These are phyloP conservation scores for Hirschioporus abietinus DNA, from an alignment of 768 basidiomycete species.

Conservation along the genomic window DNA sequence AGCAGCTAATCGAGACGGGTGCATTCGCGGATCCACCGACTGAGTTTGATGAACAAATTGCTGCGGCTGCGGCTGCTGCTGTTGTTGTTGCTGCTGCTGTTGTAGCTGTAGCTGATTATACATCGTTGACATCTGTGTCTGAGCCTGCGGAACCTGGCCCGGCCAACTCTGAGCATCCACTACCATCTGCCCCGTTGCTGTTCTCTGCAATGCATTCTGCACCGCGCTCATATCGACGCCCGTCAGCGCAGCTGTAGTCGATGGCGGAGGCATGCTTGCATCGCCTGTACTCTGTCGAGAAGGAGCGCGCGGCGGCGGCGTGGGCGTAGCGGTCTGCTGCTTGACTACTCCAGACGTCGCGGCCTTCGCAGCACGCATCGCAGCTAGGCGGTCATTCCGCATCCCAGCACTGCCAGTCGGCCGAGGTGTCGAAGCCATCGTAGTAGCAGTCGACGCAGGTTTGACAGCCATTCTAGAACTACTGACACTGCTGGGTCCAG, in stretches of 20 bases:
- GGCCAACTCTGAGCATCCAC: neutral
- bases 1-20: neutral
- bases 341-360: neutral
- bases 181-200: neutral
- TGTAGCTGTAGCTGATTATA: neutral
- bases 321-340: neutral
- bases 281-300: neutral
- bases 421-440: neutral
- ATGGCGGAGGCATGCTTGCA: neutral
- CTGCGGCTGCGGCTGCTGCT: neutral
- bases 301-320: no score
- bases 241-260: neutral
- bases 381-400: slow-evolving; percentile 1
- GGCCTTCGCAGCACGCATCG: slow-evolving; percentile 2
- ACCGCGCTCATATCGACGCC: neutral
- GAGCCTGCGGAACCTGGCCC: neutral
- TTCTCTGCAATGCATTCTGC: neutral
- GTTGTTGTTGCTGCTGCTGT: neutral
- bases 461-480: neutral
- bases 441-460: neutral
- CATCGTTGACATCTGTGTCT: neutral
- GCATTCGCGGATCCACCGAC: neutral
- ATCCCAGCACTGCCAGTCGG: neutral
- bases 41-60: neutral
- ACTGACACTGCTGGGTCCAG: neutral